Evolutionary conservation across 148 eudicot species (phyloP).

Genomic region (Amaranthus palmeri): DNA sequence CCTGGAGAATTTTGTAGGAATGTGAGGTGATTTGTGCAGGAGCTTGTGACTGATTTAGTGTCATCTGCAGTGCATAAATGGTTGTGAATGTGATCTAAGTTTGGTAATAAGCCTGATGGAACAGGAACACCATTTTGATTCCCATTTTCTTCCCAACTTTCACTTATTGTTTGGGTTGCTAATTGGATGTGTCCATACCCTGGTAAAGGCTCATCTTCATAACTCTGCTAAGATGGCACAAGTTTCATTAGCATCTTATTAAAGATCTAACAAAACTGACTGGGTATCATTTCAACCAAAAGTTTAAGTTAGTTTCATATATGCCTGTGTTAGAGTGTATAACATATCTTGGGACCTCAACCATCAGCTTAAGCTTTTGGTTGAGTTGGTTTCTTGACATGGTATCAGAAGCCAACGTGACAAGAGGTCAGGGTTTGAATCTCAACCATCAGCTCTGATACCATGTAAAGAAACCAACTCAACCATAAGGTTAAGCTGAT

Average conservation of each 20-base stretch:
- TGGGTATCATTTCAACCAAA: no score
- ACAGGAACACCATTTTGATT: conserved; percentile 20
- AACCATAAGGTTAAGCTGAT: no score
- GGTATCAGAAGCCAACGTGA: no score
- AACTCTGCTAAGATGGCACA: conserved; percentile 46
- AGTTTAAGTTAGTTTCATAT: no score
- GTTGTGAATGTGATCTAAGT: conserved; percentile 6
- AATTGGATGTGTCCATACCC: conserved; percentile 51
- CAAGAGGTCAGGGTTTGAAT: no score
- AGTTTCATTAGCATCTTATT: neutral
- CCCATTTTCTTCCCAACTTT: conserved; percentile 51
- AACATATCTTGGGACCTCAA: no score
- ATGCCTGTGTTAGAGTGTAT: no score
- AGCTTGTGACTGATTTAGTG: conserved; percentile 44
- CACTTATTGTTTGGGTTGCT: conserved; percentile 43
- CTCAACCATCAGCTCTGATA: no score
- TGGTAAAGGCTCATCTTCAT: conserved; percentile 70
- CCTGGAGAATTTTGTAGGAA: conserved; percentile 41
- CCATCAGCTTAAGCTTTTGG: no score
- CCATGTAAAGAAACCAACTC: no score
- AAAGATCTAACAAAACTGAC: no score
- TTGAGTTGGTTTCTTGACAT: no score
- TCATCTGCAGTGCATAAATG: conserved; percentile 38
- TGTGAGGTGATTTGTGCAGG: conserved; percentile 34
- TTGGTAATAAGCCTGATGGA: conserved; percentile 26